phyloP scores from a whole-genome alignment of 176 grass and related monocot genomes.

The Thalia dealbata region DNA sequence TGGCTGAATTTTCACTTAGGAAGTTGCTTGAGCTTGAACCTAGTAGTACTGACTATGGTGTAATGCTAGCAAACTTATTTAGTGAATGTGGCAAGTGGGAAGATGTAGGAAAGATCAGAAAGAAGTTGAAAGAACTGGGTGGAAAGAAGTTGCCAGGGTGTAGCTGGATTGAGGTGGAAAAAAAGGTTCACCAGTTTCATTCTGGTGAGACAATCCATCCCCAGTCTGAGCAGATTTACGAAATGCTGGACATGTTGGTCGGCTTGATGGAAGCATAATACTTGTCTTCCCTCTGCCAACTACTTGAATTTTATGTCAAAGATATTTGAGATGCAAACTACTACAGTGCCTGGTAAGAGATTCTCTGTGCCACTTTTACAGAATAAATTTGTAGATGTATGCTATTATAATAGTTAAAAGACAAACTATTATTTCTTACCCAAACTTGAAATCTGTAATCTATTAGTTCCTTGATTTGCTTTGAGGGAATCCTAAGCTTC shows the following conservation, averaged over 20 bases:
- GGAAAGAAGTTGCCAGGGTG: constrained; percentile 22
- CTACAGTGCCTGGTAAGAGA: too few relatives aligned
- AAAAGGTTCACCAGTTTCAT: constrained; percentile 15
- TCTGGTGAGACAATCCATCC: constrained; percentile 10
- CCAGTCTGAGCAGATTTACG: constrained; percentile 1
- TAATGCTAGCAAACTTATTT: constrained; percentile 20
- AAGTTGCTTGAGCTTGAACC: constrained; percentile 15
- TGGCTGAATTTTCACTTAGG: constrained; percentile 27
- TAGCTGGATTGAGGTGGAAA: constrained; percentile 22
- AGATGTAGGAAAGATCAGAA: constrained; percentile 18
- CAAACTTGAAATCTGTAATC: too few relatives aligned
- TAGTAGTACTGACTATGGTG: constrained; percentile 16
- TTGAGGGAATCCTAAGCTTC: too few relatives aligned
- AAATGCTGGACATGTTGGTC: constrained; percentile 1
- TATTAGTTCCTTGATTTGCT: too few relatives aligned
- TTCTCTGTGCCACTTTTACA: too few relatives aligned
- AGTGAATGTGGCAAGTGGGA: constrained; percentile 19
- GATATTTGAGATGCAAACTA: too few relatives aligned
- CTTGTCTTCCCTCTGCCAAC: neutral
- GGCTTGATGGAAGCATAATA: constrained; percentile 11
- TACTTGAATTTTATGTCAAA: too few relatives aligned
- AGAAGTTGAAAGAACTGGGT: constrained; percentile 14
- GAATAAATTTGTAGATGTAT: too few relatives aligned
- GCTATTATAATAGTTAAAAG: too few relatives aligned
- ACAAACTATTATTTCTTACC: too few relatives aligned